These are phyloP conservation scores for Gloeostereum incarnatum DNA, from an alignment of 768 basidiomycete species.

Conservation along the genomic window DNA sequence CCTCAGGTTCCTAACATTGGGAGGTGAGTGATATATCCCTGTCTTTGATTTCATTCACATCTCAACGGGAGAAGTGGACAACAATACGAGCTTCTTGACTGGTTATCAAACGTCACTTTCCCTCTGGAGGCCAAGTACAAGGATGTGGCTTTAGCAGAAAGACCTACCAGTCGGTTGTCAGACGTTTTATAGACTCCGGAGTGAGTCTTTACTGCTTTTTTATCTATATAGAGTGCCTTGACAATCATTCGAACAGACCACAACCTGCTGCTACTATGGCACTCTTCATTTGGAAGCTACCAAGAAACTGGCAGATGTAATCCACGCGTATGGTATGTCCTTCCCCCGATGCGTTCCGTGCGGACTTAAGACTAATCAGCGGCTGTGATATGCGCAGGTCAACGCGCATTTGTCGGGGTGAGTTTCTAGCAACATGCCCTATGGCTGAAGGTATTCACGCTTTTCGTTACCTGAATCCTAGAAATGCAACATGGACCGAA, in stretches of 20 bases:
- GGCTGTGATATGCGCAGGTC: slow-evolving; percentile 32
- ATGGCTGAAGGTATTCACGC: background rate
- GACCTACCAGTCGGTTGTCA: slow-evolving; percentile 65
- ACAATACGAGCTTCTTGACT: slow-evolving; percentile 81
- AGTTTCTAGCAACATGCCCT: slow-evolving; percentile 11
- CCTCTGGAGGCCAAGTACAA: slow-evolving; percentile 76
- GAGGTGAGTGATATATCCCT: slow-evolving; percentile 26
- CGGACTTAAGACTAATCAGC: background rate
- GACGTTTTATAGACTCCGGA: slow-evolving; percentile 60
- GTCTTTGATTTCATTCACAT: background rate
- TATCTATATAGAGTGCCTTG: slow-evolving; percentile 1
- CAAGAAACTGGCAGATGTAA: slow-evolving; percentile 71
- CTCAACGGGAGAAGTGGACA: slow-evolving; percentile 35
- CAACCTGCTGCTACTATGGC: slow-evolving; percentile 90
- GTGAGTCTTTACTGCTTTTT: slow-evolving; percentile 34
- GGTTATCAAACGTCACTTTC: slow-evolving; percentile 81
- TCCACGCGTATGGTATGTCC: slow-evolving; percentile 45
- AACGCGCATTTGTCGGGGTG: slow-evolving; percentile 82
- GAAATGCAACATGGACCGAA: slow-evolving; percentile 89
- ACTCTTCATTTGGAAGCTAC: slow-evolving; percentile 76
- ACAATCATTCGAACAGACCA: slow-evolving; percentile 47
- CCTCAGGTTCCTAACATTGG: slow-evolving; percentile 73
- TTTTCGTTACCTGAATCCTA: slow-evolving; percentile 15
- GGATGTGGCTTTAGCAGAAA: slow-evolving; percentile 58
- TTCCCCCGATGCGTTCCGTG: background rate